A percentile compares a stretch with the other conserved stretches of the same genome.
phyloP scores from a whole-genome alignment of 177 flowering plant species.

The Vitis hybrid region DNA sequence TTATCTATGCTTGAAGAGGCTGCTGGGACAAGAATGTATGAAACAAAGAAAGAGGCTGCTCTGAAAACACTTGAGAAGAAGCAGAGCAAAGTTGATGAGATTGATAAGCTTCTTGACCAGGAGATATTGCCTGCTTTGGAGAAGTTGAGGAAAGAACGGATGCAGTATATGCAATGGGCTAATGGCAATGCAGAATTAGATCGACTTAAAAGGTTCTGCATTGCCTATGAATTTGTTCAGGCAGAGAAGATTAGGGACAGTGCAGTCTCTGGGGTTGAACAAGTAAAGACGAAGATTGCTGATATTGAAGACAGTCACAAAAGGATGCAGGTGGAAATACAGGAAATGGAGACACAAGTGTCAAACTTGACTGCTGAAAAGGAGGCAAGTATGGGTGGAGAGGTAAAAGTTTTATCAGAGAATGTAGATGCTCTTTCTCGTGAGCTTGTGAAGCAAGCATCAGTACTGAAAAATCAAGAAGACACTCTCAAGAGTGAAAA shows the following conservation, averaged over 20 bases:
- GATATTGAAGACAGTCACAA: conserved; percentile 50
- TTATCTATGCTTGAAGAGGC: conserved; percentile 99
- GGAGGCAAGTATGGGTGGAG: conserved; percentile 90
- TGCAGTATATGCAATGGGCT: conserved; percentile 99
- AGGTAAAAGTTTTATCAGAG: conserved; percentile 66
- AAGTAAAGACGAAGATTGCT: conserved; percentile 53
- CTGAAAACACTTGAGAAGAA: conserved; percentile 97
- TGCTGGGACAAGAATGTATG: conserved; percentile 99
- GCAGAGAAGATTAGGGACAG: conserved; percentile 72
- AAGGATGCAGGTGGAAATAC: conserved; percentile 43
- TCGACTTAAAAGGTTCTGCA: conserved; percentile 83
- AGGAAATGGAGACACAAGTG: conserved; percentile 65
- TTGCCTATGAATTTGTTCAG: conserved; percentile 87
- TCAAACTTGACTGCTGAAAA: conserved; percentile 63
- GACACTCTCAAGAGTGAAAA: conserved; percentile 71
- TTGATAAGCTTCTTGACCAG: conserved; percentile 91
- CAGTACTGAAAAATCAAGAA: conserved; percentile 68
- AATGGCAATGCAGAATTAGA: conserved; percentile 93
- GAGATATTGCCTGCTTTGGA: conserved; percentile 97
- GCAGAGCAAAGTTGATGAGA: conserved; percentile 96
- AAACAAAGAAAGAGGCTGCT: conserved; percentile 93
- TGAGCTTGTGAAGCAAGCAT: conserved; percentile 72
- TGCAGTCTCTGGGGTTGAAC: conserved; percentile 65
- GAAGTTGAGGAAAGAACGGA: conserved; percentile 86
- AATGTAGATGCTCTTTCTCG: conserved; percentile 76